A percentile compares a stretch with the other conserved stretches of the same genome.
Evolutionary conservation across 1,139 yeast genomes (phyloP).

Genomic region (Nakaseomyces bracarensis): DNA sequence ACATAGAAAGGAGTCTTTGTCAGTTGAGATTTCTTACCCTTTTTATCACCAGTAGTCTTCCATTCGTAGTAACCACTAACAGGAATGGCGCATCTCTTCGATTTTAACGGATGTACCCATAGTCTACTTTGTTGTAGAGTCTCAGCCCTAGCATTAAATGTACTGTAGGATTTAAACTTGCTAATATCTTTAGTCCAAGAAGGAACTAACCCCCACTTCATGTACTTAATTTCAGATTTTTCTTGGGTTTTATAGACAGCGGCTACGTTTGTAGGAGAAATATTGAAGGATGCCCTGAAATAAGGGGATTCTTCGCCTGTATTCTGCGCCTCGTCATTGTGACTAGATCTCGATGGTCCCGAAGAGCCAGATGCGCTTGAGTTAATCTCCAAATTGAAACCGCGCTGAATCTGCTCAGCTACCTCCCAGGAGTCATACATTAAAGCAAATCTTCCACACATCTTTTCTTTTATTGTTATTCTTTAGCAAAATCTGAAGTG

Average conservation of each 20-base stretch:
- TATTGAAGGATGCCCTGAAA: conserved; percentile 34
- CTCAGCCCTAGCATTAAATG: conserved; percentile 63
- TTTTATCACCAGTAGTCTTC: conserved; percentile 35
- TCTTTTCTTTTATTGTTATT: conserved; percentile 11
- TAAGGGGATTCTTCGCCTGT: not conserved
- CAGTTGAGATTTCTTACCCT: not conserved
- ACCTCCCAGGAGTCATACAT: conserved; percentile 18
- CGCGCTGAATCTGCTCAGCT: conserved; percentile 5
- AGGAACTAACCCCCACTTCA: conserved; percentile 61
- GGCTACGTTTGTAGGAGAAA: conserved; percentile 44
- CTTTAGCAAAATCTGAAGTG: too few relatives aligned
- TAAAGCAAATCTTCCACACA: conserved; percentile 46
- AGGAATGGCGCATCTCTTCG: conserved; percentile 57
- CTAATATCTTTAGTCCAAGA: conserved; percentile 38
- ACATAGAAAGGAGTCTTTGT: conserved; percentile 57
- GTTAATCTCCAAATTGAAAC: conserved; percentile 8
- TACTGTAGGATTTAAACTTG: conserved; percentile 33
- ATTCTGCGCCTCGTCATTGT: not conserved
- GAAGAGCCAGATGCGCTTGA: too few relatives aligned
- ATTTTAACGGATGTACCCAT: conserved; percentile 38
- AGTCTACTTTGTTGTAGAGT: conserved; percentile 40
- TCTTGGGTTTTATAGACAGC: conserved; percentile 36
- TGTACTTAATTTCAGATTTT: conserved; percentile 32
- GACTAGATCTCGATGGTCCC: not conserved
- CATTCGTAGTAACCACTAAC: conserved; percentile 85